phyloP scores from a whole-genome alignment of 768 basidiomycete genomes.

The Hericium rajendrae region DNA sequence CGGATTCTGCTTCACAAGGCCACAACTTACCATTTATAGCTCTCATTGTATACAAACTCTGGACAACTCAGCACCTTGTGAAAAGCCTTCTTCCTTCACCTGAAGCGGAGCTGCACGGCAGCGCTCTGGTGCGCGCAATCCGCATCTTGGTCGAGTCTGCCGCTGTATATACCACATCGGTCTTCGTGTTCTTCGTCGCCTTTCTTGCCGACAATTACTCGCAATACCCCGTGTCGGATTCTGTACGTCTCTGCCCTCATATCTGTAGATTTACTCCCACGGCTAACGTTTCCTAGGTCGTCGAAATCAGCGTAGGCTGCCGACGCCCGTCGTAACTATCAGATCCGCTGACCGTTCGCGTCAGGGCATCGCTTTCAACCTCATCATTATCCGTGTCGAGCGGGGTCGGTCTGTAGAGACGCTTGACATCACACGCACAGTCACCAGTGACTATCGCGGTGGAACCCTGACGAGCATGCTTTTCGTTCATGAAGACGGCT shows the following conservation, averaged over 20 bases:
- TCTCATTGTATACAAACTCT: neutral
- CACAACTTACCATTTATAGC: neutral
- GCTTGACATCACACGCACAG: no score
- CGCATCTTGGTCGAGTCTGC: conserved; percentile 24
- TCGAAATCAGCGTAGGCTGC: neutral
- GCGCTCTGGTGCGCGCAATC: conserved; percentile 12
- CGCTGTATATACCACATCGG: conserved; percentile 17
- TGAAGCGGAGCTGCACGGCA: neutral
- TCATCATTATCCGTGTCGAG: conserved; percentile 23
- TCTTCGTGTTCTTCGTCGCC: conserved; percentile 15
- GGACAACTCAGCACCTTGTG: neutral
- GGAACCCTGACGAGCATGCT: no score
- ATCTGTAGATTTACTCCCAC: no score
- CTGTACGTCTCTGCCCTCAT: conserved; percentile 9
- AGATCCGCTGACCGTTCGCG: no score
- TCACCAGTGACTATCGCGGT: no score
- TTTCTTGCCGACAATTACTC: conserved; percentile 16
- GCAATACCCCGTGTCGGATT: conserved; percentile 16
- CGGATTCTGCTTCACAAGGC: neutral
- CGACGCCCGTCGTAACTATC: no score
- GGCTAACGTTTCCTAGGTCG: neutral
- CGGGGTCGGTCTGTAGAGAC: conserved; percentile 4
- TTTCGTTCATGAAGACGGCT: no score
- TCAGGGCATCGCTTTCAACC: conserved; percentile 20
- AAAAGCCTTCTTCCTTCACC: neutral